Evolutionary conservation across 768 basidiomycete species (phyloP).

Genomic region (Lepiota venenata): DNA sequence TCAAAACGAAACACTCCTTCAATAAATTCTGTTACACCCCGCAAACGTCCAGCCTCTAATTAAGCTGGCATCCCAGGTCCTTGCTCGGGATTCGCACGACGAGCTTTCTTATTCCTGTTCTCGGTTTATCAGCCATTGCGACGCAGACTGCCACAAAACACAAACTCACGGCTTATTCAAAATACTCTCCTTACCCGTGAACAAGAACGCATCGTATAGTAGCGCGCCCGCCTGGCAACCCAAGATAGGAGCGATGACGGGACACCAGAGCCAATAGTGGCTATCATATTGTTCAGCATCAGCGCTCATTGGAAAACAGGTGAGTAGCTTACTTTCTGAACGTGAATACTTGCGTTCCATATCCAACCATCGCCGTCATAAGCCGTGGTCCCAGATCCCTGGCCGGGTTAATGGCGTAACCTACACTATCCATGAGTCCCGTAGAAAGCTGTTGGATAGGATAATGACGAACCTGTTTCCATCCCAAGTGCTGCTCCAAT

Average conservation of each 20-base stretch:
- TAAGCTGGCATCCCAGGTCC: too few species aligned
- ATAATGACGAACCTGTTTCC: slow-evolving; percentile 42
- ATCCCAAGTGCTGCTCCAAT: slow-evolving; percentile 57
- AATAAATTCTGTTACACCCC: too few species aligned
- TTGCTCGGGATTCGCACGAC: too few species aligned
- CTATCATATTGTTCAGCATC: slow-evolving; percentile 22
- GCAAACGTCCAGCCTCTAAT: too few species aligned
- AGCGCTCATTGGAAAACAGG: slow-evolving; percentile 13
- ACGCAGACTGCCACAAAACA: too few species aligned
- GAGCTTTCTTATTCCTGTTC: too few species aligned
- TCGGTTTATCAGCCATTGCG: too few species aligned
- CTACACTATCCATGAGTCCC: slow-evolving; percentile 21
- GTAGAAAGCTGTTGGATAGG: not conserved
- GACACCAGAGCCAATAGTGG: slow-evolving; percentile 78
- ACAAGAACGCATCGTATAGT: slow-evolving; percentile 58
- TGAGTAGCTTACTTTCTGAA: slow-evolving; percentile 34
- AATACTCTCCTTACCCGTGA: slow-evolving; percentile 50
- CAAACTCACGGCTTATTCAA: slow-evolving; percentile 50
- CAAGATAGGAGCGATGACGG: slow-evolving; percentile 53
- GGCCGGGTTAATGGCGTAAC: slow-evolving; percentile 66
- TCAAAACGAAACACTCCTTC: too few species aligned
- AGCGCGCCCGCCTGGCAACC: slow-evolving; percentile 54
- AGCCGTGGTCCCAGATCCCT: slow-evolving; percentile 71
- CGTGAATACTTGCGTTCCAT: slow-evolving; percentile 50
- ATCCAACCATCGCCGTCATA: slow-evolving; percentile 72